These are phyloP conservation scores for Trichoderma breve DNA, from an alignment of 2,329 filamentous ascomycete species.

Conservation along the genomic window DNA sequence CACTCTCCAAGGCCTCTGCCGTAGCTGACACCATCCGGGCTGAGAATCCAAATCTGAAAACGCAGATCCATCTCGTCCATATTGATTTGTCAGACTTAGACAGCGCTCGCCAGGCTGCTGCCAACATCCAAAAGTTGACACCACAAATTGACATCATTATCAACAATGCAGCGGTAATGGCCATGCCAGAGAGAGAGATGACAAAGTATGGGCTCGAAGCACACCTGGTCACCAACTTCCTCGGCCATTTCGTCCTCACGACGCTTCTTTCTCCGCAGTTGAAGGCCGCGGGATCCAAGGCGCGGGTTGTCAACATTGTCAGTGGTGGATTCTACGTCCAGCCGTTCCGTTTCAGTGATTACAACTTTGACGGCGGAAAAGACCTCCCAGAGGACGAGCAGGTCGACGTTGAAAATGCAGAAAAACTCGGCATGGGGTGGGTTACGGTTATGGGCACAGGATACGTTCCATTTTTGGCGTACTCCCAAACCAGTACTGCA, in stretches of 20 bases:
- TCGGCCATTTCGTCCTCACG: constrained; percentile 3
- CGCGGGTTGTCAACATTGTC: constrained; percentile 10
- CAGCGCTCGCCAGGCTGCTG: not conserved
- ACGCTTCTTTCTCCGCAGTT: not conserved
- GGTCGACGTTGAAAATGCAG: not conserved
- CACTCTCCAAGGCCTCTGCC: constrained; percentile 6
- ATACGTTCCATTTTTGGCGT: constrained; percentile 14
- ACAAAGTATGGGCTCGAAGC: not conserved
- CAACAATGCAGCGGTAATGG: constrained; percentile 14
- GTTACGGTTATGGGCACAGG: not conserved
- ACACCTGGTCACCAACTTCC: constrained; percentile 10
- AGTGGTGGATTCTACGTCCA: constrained; percentile 4
- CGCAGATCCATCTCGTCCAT: not conserved
- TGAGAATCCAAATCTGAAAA: not conserved
- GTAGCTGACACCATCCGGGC: not conserved
- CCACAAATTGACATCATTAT: not conserved
- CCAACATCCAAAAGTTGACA: not conserved
- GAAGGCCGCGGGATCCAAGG: not conserved
- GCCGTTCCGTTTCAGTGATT: constrained; percentile 14
- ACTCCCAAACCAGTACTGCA: constrained; percentile 9
- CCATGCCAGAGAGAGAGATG: not conserved
- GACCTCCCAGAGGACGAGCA: constrained; percentile 2
- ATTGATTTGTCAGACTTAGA: not conserved
- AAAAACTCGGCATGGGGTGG: constrained; percentile 8
- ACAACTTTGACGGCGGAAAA: constrained; percentile 10